Percentiles rank a stretch among this genome's conserved stretches.
Evolutionary conservation across 139 green algal genomes (phyloP).

Genomic region (Chlorella sorokiniana): DNA sequence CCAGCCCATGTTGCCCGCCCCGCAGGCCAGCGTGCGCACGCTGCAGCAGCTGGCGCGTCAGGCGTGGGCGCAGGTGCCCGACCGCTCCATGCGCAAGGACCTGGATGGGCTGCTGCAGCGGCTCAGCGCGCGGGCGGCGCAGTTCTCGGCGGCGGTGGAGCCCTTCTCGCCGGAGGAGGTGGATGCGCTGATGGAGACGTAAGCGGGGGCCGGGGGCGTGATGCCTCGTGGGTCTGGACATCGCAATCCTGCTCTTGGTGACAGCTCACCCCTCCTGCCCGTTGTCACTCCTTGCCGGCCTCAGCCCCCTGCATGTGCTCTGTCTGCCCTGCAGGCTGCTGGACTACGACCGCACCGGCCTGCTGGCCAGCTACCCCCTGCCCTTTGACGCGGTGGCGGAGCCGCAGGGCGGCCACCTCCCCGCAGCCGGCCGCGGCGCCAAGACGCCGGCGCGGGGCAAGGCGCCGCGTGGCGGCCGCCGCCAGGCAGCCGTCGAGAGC

Average conservation of each 20-base stretch:
- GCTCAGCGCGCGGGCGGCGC: neutral
- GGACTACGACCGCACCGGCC: neutral
- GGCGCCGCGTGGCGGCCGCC: neutral
- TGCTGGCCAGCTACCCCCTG: slow-evolving; percentile 21
- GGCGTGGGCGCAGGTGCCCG: neutral
- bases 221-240: neutral
- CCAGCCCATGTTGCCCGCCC: neutral
- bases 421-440: neutral
- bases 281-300: neutral
- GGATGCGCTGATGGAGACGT: slow-evolving; percentile 6
- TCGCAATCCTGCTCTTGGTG: too few relatives aligned
- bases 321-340: neutral
- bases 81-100: slow-evolving; percentile 18
- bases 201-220: neutral
- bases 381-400: slow-evolving; percentile 8
- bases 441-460: slow-evolving; percentile 7
- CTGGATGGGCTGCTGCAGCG: slow-evolving; percentile 7
- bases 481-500: neutral
- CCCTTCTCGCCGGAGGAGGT: slow-evolving; percentile 18
- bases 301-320: neutral
- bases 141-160: neutral
- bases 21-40: neutral
- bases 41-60: slow-evolving; percentile 18
- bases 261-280: too few relatives aligned
- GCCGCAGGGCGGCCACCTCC: neutral